These are phyloP conservation scores for Mucor irregularis DNA, from an alignment of 371 early-diverging fungal species.

Conservation along the genomic window DNA sequence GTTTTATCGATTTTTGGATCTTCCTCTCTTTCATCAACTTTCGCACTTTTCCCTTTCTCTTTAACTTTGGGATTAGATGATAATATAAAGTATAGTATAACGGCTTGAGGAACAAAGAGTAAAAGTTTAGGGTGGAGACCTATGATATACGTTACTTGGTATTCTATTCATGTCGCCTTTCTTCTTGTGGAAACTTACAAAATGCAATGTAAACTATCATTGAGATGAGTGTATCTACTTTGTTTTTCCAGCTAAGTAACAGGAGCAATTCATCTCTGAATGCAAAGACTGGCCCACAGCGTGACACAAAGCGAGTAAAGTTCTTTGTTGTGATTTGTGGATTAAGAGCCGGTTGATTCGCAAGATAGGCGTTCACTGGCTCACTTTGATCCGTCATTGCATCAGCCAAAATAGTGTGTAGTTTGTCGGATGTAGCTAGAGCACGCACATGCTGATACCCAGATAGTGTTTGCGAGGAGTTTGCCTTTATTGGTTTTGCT, in stretches of 20 bases:
- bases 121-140: conserved; percentile 42
- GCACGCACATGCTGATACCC: conserved; percentile 4
- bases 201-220: conserved; percentile 35
- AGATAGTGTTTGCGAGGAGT: conserved; percentile 1
- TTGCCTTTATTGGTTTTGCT: no score
- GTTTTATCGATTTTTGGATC: neutral
- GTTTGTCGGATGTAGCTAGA: conserved; percentile 25
- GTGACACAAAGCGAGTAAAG: conserved; percentile 46
- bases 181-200: conserved; percentile 22
- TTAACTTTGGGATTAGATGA: conserved; percentile 6
- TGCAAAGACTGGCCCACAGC: conserved; percentile 45
- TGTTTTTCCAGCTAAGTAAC: conserved; percentile 46
- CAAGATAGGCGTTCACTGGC: conserved; percentile 35
- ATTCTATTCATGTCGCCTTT: neutral
- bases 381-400: conserved; percentile 25
- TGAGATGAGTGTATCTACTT: conserved; percentile 34
- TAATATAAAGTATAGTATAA: conserved; percentile 22
- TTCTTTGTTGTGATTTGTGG: conserved; percentile 43
- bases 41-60: no score
- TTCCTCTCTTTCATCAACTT: neutral
- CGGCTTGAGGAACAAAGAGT: conserved; percentile 34
- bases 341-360: conserved; percentile 34
- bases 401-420: conserved; percentile 36
- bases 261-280: conserved; percentile 36
- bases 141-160: conserved; percentile 3